Evolutionary conservation across 768 basidiomycete genomes (phyloP), one percentile per base, ranked within the genome.

Genomic region (Boletus fagicola): DNA sequence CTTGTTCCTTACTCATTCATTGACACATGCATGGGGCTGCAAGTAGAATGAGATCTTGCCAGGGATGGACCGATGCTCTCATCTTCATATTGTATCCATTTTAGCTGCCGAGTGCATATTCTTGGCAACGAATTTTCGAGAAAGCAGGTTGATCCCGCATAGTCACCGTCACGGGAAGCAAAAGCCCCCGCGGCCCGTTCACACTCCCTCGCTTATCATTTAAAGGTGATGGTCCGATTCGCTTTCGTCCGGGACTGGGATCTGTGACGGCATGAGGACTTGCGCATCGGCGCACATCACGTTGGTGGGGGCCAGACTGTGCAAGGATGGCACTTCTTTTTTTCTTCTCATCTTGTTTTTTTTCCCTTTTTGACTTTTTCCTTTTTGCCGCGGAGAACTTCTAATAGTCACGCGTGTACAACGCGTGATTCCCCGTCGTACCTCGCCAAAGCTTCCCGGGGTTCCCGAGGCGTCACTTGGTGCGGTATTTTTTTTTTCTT

Each of bases 181-280:
- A 63, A 60, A 59, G 2, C 48, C 44, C 4, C 58, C 54, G 62
- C 54, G 59, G 47, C 13, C 31, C 20, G 40, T 63, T 64, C 57
- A 50, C 57, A 42, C 44, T 18, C 33, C 20, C 22, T 33, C n/a
- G 38, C 6, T 42, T 13, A 33, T 33, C 20, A 16, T 36, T 33
- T 42, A 53, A 4, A 26, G 31, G 15, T 24, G 28, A 40, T 20
- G 28, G n/a, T 38, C 15, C 54, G 44, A 56, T 5, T 61, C 26
- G 38, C 15, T 42, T 39, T n/a, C n/a, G 52, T n/a, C 39, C 45
- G 28, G 52, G 24, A 35, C 31, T 22, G 45, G 39, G 15, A 53
- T 42, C 33, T 11, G 22, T 52, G 30, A 55, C 13, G 26, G 22
- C 39, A 44, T 35, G 31, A 24, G 39, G 18, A 35, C 33, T 24